Conservation (phyloP, 805 yeast genomes). For the Priceomyces carsonii region DNA sequence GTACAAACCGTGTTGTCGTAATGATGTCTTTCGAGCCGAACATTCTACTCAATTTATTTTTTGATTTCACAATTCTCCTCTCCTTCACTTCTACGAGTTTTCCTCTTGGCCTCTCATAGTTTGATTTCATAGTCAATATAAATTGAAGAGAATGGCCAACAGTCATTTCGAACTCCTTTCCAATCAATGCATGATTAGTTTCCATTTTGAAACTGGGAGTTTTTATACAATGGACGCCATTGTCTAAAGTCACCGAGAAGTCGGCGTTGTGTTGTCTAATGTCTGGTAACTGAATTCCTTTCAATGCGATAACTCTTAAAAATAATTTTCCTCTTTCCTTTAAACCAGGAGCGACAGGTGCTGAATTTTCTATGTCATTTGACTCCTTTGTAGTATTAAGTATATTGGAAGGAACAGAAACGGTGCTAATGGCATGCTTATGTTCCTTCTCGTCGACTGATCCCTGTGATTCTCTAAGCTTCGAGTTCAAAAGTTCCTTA, state of each 20-base stretch:
- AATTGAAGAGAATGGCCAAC: slow-evolving; percentile 64
- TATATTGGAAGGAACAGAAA: slow-evolving; percentile 31
- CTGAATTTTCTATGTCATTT: background rate
- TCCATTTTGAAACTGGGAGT: slow-evolving; percentile 54
- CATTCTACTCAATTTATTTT: slow-evolving; percentile 45
- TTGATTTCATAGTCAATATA: slow-evolving; percentile 70
- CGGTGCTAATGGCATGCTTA: slow-evolving; percentile 24
- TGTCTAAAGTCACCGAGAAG: slow-evolving; percentile 63
- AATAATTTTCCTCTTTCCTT: slow-evolving; percentile 53
- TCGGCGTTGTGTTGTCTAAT: slow-evolving; percentile 45
- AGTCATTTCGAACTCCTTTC: slow-evolving; percentile 78
- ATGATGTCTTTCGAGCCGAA: slow-evolving; percentile 50
- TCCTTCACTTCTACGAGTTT: slow-evolving; percentile 62
- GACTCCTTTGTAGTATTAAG: slow-evolving; percentile 1
- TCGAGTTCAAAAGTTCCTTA: slow-evolving; percentile 21
- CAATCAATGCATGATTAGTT: slow-evolving; percentile 38
- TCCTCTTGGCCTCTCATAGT: slow-evolving; percentile 51
- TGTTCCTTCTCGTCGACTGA: slow-evolving; percentile 7
- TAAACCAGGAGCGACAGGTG: background rate
- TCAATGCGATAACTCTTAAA: slow-evolving; percentile 48
- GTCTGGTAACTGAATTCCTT: slow-evolving; percentile 49
- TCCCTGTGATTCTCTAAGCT: slow-evolving; percentile 18
- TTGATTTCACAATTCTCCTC: slow-evolving; percentile 48
- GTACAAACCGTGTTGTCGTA: slow-evolving; percentile 52
- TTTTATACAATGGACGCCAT: slow-evolving; percentile 76